Evolutionary conservation across 1,139 yeast genomes (phyloP), one percentile per base, ranked within the genome.

Genomic region (Pichia sp.): DNA sequence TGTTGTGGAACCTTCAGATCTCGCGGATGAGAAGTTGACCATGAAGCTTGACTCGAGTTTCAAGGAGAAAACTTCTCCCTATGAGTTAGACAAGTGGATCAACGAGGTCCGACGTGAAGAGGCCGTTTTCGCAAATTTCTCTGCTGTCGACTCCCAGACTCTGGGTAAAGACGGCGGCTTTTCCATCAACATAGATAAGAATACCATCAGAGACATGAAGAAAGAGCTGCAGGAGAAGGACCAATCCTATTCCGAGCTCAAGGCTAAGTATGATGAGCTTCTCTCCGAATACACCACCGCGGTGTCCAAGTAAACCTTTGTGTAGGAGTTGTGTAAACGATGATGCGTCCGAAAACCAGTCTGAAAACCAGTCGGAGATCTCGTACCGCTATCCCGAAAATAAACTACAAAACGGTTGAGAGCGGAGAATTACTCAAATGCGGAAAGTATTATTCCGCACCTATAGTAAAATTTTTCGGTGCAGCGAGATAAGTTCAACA

Each of bases 181-280:
- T 4, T 40, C 51, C n/a, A 22, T 44, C 18, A 51, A 41, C 19
- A 48, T 49, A 8, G 56, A 52, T 22, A 55, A 51, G 10, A 53
- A 44, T 60, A 66, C 52, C 59, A 51, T 72, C 6, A 56, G 62
- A 3, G 74, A 71, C 36, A 60, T 79, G 44, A 75, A 79, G 61
- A 69, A 64, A 18, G 77, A 83, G 57, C 66, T 85, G 28, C 68
- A 69, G 16, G 74, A 74, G 55, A 71, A 83, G 36, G 76, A 83
- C 1, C 66, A 71, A 36, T 88, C 87, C 1, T 84, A 85, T 67
- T 68, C 70, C 13, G 83, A 80, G 37, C 68, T 86, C 58, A 76
- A 84, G 64, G 66, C 70, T 31, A 77, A 81, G 68, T 84, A 85
- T 62, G 87, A 84, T 60, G 78, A 79, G 55, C 70, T 85, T 57